A percentile compares a stretch with the other conserved stretches of the same genome.
These are phyloP conservation scores for Fusarium oxysporum DNA, from an alignment of 2,329 filamentous ascomycete genomes.

Conservation along the genomic window DNA sequence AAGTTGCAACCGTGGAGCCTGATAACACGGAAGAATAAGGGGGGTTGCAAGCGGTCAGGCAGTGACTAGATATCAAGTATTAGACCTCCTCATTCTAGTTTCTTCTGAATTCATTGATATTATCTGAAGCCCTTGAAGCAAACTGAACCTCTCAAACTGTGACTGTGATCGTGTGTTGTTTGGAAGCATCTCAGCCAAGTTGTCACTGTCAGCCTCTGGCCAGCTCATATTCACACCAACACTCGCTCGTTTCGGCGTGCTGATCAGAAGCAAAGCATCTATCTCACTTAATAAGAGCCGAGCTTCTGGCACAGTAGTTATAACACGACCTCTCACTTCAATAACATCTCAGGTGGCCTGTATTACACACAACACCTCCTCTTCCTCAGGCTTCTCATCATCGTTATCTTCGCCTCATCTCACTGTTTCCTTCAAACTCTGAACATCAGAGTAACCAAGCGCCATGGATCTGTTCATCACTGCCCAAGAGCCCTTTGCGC, in stretches of 20 bases:
- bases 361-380: not conserved
- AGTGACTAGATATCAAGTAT: not conserved
- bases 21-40: not conserved
- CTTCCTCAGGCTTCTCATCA: not conserved
- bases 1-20: not conserved
- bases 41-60: constrained; percentile 11
- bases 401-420: not conserved
- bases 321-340: not conserved
- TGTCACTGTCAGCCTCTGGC: constrained; percentile 21
- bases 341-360: not conserved
- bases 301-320: not conserved
- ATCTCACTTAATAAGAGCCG: not conserved
- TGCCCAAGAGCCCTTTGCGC: constrained; percentile 42
- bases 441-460: not conserved
- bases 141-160: too few relatives aligned
- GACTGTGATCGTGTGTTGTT: not conserved
- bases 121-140: not conserved
- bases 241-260: not conserved
- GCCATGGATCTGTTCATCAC: constrained; percentile 45
- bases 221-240: not conserved
- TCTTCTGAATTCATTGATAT: not conserved
- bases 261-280: not conserved
- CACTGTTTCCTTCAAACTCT: not conserved
- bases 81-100: not conserved
- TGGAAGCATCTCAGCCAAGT: not conserved